Percentiles rank a stretch among this genome's conserved stretches.
These are phyloP conservation scores for Hypomontagnella submonticulosa DNA, from an alignment of 495 filamentous ascomycete genomes.

Conservation along the genomic window DNA sequence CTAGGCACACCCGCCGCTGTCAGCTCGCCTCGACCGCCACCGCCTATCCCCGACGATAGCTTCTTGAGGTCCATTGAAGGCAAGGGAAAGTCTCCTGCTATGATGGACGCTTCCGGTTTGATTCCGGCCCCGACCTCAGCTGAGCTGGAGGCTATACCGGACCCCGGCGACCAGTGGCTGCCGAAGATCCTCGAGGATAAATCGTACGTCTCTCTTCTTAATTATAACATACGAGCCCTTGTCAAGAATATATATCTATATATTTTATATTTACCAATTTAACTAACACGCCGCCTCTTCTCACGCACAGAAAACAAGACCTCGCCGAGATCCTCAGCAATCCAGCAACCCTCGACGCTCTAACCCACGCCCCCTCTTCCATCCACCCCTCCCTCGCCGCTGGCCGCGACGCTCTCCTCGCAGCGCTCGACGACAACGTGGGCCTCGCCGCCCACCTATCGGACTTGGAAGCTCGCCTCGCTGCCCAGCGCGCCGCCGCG, in stretches of 20 bases:
- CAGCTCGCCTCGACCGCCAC: slow-evolving; percentile 56
- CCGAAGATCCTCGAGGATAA: slow-evolving; percentile 78
- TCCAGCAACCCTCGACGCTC: slow-evolving; percentile 68
- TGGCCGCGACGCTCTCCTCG: slow-evolving; percentile 64
- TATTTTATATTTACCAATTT: slow-evolving; percentile 12
- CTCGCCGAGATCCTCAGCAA: slow-evolving; percentile 72
- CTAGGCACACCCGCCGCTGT: slow-evolving; percentile 66
- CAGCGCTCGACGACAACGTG: slow-evolving; percentile 74
- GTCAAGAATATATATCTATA: neutral
- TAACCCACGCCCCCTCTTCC: slow-evolving; percentile 71
- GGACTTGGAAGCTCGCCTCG: slow-evolving; percentile 69
- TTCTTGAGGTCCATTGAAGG: slow-evolving; percentile 19
- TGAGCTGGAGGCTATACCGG: slow-evolving; percentile 47
- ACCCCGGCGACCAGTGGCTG: slow-evolving; percentile 71
- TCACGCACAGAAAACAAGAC: slow-evolving; percentile 63
- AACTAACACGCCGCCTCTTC: slow-evolving; percentile 9
- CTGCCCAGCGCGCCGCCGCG: slow-evolving; percentile 69
- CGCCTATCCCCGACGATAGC: slow-evolving; percentile 49
- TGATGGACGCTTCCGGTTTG: slow-evolving; percentile 38
- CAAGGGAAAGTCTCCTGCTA: slow-evolving; percentile 11
- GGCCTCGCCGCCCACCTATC: slow-evolving; percentile 70
- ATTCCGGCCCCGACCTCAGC: slow-evolving; percentile 33
- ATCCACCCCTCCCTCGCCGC: slow-evolving; percentile 70
- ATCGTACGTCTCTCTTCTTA: slow-evolving; percentile 64
- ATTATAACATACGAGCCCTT: neutral